These are phyloP conservation scores for Monilinia vaccinii-corymbosi DNA, from an alignment of 2,329 filamentous ascomycete genomes.

Conservation along the genomic window DNA sequence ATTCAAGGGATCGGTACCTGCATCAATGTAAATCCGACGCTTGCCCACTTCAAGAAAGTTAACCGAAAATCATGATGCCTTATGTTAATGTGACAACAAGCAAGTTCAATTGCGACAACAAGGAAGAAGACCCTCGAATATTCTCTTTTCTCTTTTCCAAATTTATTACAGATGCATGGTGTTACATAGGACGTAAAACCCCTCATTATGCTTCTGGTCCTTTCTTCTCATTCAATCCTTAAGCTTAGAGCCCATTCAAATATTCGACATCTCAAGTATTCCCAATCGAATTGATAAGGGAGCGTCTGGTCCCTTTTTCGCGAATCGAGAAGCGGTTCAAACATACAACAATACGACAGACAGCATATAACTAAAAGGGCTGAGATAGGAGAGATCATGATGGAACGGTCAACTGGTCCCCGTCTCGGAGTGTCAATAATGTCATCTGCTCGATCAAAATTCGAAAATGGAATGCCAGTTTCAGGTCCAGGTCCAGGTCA, in stretches of 20 bases:
- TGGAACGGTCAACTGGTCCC: constrained; percentile 28
- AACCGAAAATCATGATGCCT: constrained; percentile 2
- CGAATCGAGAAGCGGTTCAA: constrained; percentile 8
- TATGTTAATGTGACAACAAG: constrained; percentile 9
- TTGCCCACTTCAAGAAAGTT: constrained; percentile 4
- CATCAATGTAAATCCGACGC: constrained; percentile 7
- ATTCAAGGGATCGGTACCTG: constrained; percentile 11
- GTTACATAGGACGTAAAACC: constrained; percentile 1
- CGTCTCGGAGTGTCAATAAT: constrained; percentile 30
- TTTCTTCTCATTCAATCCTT: background rate
- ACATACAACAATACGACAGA: constrained; percentile 7
- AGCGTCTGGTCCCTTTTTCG: constrained; percentile 10
- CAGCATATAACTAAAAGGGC: background rate
- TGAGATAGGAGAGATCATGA: constrained; percentile 14
- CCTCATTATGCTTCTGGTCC: constrained; percentile 5
- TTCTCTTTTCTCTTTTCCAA: constrained; percentile 1
- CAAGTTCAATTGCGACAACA: background rate
- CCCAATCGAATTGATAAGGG: constrained; percentile 3
- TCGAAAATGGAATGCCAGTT: constrained; percentile 32
- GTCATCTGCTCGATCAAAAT: constrained; percentile 32
- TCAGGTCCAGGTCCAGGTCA: constrained; percentile 30
- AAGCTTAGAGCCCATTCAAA: constrained; percentile 1
- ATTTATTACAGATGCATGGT: background rate
- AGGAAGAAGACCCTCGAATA: background rate
- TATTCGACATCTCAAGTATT: constrained; percentile 2